Base-by-base conservation (phyloP, 805 yeast species). In the Yarrowia sp. region DNA sequence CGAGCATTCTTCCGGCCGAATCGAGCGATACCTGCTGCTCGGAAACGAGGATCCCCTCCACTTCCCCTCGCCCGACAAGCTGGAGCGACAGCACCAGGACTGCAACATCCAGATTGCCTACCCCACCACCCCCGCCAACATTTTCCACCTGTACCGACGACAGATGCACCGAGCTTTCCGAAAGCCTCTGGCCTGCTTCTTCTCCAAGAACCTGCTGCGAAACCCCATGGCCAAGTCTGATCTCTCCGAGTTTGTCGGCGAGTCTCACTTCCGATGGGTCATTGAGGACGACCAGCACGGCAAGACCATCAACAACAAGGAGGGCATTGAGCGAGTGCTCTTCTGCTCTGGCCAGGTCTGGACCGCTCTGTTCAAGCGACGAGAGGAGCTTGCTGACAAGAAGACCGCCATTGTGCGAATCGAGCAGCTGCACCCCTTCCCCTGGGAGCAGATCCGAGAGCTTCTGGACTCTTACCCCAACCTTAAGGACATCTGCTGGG, bases 161-260 rank as follows among this genome's bases (percentile, higher is more conserved):
- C 99, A 95, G 85, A 93, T 92, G 92, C 98, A 94, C 82, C 91
- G 99, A 82, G 98, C 94, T 83, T 95, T 95, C 85, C 89, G 99
- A 84, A 80, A 80, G 75, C 83, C 99, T 69, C 84, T 95, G 82
- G 83, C 87, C 67, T 76, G 91, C 71, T 86, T 94, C 82, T 92
- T 95, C 86, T 94, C 98, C 68, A 95, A 95, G 83, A 88, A 92
- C 68, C 85, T 95, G 80, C 84, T 95, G 79, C 91, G 99, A 85
- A 97, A 93, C 78, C 99, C 99, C 81, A 86, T 95, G 79, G 99
- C 99, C 67, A 87, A 96, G 83, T 92, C 98, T 46, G 74, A 81
- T 56, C 81, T 92, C 73, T 79, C 81, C 52, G 99, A 95, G 78
- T 95, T 95, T 82, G 89, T 94, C 66, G 95, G 90, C 69, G 97